Base-by-base conservation (phyloP, 129 eudicot species). In the Kitagawia praeruptora region DNA sequence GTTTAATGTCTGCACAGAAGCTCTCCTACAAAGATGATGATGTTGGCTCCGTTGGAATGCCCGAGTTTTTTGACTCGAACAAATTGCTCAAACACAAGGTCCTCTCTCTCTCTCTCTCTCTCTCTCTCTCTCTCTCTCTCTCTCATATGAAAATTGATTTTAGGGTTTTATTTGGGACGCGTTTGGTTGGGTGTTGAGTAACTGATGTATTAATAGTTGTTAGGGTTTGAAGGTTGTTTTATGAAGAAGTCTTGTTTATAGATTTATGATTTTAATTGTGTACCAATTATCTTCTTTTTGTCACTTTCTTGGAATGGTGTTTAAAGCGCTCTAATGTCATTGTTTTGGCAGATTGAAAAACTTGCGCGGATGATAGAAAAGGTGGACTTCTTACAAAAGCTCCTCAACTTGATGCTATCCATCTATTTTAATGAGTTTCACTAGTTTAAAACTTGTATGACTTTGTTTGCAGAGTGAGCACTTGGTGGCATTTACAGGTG, bases 401-500 rank as follows among this genome's bases (percentile, higher is more conserved):
- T 75, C 80, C 4, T 27, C n/a, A n/a, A n/a, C n/a, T 5, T 5
- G 7, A 19, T 2, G 9, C n/a, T n/a, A n/a, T n/a, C n/a, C n/a
- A n/a, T n/a, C n/a, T n/a, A n/a, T n/a, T 3, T 53, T 53, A 15
- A 37, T 5, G 11, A 46, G 40, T 44, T 44, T 39, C 73, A 28
- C n/a, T 27, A 69, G 15, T 72, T 72, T 46, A n/a, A n/a, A n/a
- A n/a, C n/a, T n/a, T n/a, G n/a, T n/a, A n/a, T n/a, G n/a, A 61
- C 16, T 78, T 74, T 78, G 49, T 71, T 39, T 88, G 90, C 97
- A 95, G 98, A 90, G 98, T 89, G 92, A 92, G 87, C 97, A 95
- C 85, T 85, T 95, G 75, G 98, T 95, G 83, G 98, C 86, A 18
- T 95, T 95, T 77, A 95, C 98, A 37, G 98, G 98, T 80, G 98